phyloP scores from a whole-genome alignment of 2,329 filamentous ascomycete species.

The Hypocreales sp. region DNA sequence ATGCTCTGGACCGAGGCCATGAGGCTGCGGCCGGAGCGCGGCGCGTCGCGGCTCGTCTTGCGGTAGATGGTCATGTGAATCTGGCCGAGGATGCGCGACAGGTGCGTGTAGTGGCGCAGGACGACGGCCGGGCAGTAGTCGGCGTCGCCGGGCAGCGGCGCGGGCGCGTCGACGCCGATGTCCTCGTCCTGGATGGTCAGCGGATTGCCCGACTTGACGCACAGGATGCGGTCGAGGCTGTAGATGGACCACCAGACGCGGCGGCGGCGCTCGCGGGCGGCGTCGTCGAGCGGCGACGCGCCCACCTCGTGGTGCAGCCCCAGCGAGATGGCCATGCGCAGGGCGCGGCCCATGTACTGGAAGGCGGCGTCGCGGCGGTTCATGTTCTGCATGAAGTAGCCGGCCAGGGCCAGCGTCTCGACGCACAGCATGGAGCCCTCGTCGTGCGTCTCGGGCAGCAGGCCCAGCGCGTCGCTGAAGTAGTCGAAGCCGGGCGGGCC shows the following conservation, averaged over 20 bases:
- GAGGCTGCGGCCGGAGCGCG: constrained; percentile 28
- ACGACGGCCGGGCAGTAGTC: constrained; percentile 29
- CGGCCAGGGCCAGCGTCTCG: constrained; percentile 36
- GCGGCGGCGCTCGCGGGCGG: constrained; percentile 30
- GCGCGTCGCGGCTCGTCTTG: constrained; percentile 16
- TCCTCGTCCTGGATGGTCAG: constrained; percentile 39
- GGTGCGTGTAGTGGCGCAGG: constrained; percentile 32
- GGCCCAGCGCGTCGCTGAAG: constrained; percentile 32
- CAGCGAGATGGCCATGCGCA: constrained; percentile 40
- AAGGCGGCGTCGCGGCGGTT: constrained; percentile 39
- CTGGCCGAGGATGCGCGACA: constrained; percentile 34
- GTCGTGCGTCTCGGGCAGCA: constrained; percentile 39
- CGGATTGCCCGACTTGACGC: constrained; percentile 37
- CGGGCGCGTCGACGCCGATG: constrained; percentile 22
- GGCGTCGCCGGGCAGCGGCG: constrained; percentile 18
- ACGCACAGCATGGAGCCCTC: constrained; percentile 37
- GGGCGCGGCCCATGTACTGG: constrained; percentile 35
- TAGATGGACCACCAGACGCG: constrained; percentile 42
- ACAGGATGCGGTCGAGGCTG: constrained; percentile 35
- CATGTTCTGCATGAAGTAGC: constrained; percentile 42
- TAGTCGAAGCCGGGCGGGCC: constrained; percentile 40
- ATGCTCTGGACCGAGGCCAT: constrained; percentile 35
- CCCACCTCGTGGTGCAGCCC: constrained; percentile 38
- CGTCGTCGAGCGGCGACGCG: constrained; percentile 16
- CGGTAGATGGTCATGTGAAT: constrained; percentile 32